Evolutionary conservation across 805 yeast species (phyloP), one percentile per base, ranked within the genome.

Genomic region (Ogataea polymorpha): DNA sequence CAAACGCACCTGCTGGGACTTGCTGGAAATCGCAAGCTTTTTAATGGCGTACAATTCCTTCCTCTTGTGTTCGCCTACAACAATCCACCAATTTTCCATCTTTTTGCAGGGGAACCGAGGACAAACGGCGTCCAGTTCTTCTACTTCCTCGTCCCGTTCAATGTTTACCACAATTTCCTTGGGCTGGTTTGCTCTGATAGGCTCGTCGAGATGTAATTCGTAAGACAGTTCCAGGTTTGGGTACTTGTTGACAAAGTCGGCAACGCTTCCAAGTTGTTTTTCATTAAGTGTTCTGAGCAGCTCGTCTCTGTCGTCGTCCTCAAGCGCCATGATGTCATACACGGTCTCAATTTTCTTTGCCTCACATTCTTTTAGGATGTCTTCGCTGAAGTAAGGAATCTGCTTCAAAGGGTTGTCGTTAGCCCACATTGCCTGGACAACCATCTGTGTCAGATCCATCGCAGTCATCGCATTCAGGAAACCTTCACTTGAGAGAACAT

Each of bases 401-500:
- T 91, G 99, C 52, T 75, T 77, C 54, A 91, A 70, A 2, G 93
- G 82, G 35, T 77, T 76, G 41, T 86, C 96, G 6, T 79, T 70
- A 49, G 79, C 86, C 95, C 96, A 88, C 18, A 86, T 67, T 1
- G 85, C 95, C 59, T 91, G 98, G 1, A 83, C 77, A 6, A 87
- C 63, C 95, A 88, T 86, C 58, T 93, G 99, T 2, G 85, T 74
- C 37, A 89, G 58, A 57, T 93, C 97, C 86, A 93, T 86, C 0
- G 87, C 91, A 32, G 75, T 72, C 49, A 87, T 71, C 0, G 95
- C 89, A 58, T 80, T 84, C 54, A 90, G 63, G 49, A 74, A 69
- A 0, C 97, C 96, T 44, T 88, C 88, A 49, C 87, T 77, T 0
- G 96, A 80, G 27, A 89, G 65, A 1, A 82, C 65, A 59, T 93